phyloP scores from a whole-genome alignment of 23 red algal genomes.

The Gracilaria caudata region DNA sequence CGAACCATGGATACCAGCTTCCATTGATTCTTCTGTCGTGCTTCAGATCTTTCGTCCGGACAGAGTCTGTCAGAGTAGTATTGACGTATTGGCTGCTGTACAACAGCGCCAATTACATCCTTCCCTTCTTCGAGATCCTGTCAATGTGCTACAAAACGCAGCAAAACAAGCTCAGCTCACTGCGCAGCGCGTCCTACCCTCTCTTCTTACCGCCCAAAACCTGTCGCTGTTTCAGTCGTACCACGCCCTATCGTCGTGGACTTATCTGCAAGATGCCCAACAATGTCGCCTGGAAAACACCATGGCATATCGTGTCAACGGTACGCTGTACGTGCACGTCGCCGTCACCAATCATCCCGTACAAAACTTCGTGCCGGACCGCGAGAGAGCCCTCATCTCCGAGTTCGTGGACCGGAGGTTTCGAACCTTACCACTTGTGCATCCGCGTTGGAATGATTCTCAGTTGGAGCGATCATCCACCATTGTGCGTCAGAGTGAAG shows the following conservation, averaged over 20 bases:
- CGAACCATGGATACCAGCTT: neutral
- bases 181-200: neutral
- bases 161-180: neutral
- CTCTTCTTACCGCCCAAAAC: neutral
- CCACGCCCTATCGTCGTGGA: neutral
- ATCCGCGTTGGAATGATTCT: constrained; percentile 23
- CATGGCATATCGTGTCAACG: constrained; percentile 6
- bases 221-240: neutral
- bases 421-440: neutral
- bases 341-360: constrained; percentile 32
- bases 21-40: neutral
- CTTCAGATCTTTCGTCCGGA: neutral
- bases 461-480: neutral
- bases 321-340: neutral
- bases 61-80: neutral
- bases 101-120: neutral
- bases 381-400: neutral
- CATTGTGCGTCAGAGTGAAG: neutral
- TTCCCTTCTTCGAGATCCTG: neutral
- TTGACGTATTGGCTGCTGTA: neutral
- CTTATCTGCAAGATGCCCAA: neutral
- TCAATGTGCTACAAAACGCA: neutral
- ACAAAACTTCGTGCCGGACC: constrained; percentile 1
- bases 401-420: constrained; percentile 5
- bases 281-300: constrained; percentile 4